phyloP scores from a whole-genome alignment of 2,329 filamentous ascomycete genomes.

The Purpureocillium lavendulum region DNA sequence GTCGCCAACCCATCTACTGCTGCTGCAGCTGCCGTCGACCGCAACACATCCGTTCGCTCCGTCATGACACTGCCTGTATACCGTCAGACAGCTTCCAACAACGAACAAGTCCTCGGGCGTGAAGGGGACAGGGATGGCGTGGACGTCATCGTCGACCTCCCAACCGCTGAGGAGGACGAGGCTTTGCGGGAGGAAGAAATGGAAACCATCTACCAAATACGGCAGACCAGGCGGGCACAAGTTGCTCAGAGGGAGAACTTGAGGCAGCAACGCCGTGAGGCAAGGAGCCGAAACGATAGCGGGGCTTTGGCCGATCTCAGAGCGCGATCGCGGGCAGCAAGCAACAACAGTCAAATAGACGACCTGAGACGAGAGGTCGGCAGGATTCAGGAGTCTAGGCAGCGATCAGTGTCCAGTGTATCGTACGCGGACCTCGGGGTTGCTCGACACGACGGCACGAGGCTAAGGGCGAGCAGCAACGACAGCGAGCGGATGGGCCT shows the following conservation, averaged over 20 bases:
- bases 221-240: slow-evolving; percentile 66
- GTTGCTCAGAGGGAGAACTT: slow-evolving; percentile 69
- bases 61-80: slow-evolving; percentile 91
- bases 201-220: slow-evolving; percentile 86
- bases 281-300: slow-evolving; percentile 62
- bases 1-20: slow-evolving; percentile 18
- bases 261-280: slow-evolving; percentile 61
- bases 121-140: slow-evolving; percentile 90
- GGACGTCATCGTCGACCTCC: slow-evolving; percentile 81
- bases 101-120: slow-evolving; percentile 74
- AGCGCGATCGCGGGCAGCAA: slow-evolving; percentile 41
- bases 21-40: slow-evolving; percentile 47
- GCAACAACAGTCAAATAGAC: slow-evolving; percentile 46
- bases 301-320: slow-evolving; percentile 60
- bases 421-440: slow-evolving; percentile 70
- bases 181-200: slow-evolving; percentile 77
- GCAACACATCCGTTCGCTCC: slow-evolving; percentile 82
- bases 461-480: slow-evolving; percentile 62
- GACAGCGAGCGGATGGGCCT: slow-evolving; percentile 67
- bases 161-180: slow-evolving; percentile 73
- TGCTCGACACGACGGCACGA: slow-evolving; percentile 67
- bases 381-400: slow-evolving; percentile 48
- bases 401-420: slow-evolving; percentile 64
- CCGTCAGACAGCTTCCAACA: slow-evolving; percentile 60
- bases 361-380: slow-evolving; percentile 49